phyloP scores from a whole-genome alignment of 306 rosid species.

The Argentina anserina region DNA sequence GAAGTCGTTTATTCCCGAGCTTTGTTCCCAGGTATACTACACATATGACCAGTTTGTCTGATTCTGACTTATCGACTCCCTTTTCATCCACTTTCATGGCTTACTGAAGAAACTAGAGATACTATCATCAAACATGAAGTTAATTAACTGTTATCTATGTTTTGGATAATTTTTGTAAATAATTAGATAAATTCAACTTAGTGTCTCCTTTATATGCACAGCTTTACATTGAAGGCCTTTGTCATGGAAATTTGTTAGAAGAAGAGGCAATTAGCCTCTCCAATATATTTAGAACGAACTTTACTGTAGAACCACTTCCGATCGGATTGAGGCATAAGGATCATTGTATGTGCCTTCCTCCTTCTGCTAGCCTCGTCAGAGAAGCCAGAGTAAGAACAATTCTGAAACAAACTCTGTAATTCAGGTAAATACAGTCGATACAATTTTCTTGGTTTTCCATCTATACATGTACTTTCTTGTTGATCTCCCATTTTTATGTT shows the following conservation, averaged over 20 bases:
- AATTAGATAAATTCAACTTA: conserved; percentile 16
- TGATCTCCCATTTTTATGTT: conserved; percentile 13
- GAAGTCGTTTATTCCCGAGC: conserved; percentile 61
- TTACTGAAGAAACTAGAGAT: neutral
- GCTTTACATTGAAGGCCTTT: conserved; percentile 86
- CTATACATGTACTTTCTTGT: conserved; percentile 9
- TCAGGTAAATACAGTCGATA: conserved; percentile 58
- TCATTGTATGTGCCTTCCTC: conserved; percentile 61
- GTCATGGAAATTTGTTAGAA: conserved; percentile 85
- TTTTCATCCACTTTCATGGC: neutral
- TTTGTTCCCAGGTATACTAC: conserved; percentile 71
- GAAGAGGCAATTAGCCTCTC: conserved; percentile 73
- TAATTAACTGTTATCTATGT: neutral
- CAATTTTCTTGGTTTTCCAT: conserved; percentile 6
- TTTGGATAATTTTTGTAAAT: neutral
- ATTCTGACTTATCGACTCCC: neutral
- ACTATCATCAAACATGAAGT: neutral
- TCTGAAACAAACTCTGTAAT: conserved; percentile 78
- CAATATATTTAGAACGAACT: conserved; percentile 56
- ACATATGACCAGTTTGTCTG: neutral
- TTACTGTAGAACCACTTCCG: conserved; percentile 63
- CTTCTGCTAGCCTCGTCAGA: conserved; percentile 68
- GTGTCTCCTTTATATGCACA: conserved; percentile 31
- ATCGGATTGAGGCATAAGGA: conserved; percentile 67
- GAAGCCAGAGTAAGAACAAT: conserved; percentile 73